These are phyloP conservation scores for Fragaria vesca DNA, from an alignment of 306 rosid genomes.

Conservation along the genomic window DNA sequence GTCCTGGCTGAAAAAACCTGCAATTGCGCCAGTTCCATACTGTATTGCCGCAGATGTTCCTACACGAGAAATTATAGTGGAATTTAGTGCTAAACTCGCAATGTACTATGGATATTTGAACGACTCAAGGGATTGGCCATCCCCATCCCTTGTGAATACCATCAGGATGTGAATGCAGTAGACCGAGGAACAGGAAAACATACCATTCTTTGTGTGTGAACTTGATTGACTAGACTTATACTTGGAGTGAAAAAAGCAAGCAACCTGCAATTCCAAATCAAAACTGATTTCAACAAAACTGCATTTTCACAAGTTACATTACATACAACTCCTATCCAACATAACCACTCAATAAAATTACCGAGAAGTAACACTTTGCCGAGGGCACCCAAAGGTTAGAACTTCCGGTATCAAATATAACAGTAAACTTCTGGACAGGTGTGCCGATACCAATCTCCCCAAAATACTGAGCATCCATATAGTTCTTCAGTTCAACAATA, in stretches of 20 bases:
- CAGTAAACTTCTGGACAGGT: constrained; percentile 72
- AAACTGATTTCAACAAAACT: constrained; percentile 2
- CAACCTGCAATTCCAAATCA: constrained; percentile 34
- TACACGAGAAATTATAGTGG: constrained; percentile 13
- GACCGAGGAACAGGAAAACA: not conserved
- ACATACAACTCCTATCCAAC: not conserved
- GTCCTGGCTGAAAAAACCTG: constrained; percentile 50
- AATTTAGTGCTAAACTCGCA: not conserved
- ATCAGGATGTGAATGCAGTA: constrained; percentile 24
- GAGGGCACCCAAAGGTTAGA: constrained; percentile 90
- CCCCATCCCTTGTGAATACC: not conserved
- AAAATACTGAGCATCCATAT: constrained; percentile 83
- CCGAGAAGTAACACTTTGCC: constrained; percentile 69
- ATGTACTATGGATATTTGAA: not conserved
- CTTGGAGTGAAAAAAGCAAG: constrained; percentile 54
- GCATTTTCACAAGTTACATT: constrained; percentile 24
- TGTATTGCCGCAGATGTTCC: constrained; percentile 48
- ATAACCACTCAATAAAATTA: constrained; percentile 27
- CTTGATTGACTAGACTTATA: constrained; percentile 43
- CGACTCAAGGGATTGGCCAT: not conserved
- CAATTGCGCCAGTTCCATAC: constrained; percentile 56
- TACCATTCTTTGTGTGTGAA: constrained; percentile 46
- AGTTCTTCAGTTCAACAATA: constrained; percentile 65
- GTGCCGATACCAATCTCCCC: constrained; percentile 85
- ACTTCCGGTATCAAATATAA: constrained; percentile 85